phyloP scores from a whole-genome alignment of 805 yeast species.

The Maudiozyma bulderi region DNA sequence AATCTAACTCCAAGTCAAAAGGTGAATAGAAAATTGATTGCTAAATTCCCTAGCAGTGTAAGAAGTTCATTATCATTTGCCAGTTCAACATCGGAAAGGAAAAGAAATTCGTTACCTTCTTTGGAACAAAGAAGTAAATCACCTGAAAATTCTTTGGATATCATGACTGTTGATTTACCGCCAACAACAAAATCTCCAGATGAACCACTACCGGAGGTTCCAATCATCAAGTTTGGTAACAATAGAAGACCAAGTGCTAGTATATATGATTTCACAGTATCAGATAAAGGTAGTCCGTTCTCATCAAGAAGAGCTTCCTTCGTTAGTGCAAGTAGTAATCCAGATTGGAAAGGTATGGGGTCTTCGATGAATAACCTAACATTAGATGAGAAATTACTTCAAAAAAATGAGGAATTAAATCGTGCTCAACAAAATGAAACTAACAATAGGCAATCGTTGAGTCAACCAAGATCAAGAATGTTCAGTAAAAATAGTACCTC shows the following conservation, averaged over 20 bases:
- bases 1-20: background rate
- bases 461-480: background rate
- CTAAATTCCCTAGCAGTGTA: conserved; percentile 3
- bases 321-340: conserved; percentile 5
- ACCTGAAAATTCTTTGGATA: conserved; percentile 12
- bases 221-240: background rate
- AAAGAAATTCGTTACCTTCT: conserved; percentile 20
- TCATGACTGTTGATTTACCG: conserved; percentile 34
- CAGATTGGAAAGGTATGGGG: conserved; percentile 13
- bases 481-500: background rate
- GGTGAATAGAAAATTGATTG: background rate
- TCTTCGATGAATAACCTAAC: conserved; percentile 5
- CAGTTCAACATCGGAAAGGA: conserved; percentile 22
- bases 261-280: conserved; percentile 6
- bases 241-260: conserved; percentile 8
- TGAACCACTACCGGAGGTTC: conserved; percentile 34
- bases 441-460: background rate
- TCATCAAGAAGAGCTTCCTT: conserved; percentile 20
- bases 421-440: background rate
- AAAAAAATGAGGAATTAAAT: background rate
- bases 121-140: conserved; percentile 20
- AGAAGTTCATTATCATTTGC: conserved; percentile 21
- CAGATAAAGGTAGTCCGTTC: conserved; percentile 18
- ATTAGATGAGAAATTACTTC: conserved; percentile 17
- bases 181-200: conserved; percentile 48